Evolutionary conservation across 192 early-diverging fungal species (phyloP), one percentile per base, ranked within the genome.

Genomic region (Mortierella alpina): DNA sequence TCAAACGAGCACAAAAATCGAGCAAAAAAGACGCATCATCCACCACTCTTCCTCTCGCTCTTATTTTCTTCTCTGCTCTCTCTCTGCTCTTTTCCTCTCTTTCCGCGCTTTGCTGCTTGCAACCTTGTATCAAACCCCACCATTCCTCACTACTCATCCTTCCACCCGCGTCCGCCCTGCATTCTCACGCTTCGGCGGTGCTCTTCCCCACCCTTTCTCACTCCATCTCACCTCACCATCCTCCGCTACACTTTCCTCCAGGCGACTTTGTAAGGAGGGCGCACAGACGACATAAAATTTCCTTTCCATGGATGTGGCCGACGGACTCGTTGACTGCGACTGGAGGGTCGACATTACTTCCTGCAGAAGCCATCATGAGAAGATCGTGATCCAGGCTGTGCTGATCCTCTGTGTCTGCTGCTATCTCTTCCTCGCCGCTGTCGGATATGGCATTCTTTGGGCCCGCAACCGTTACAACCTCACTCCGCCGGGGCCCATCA

Each of bases 401-500:
- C 40, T 80, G 47, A 66, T 68, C 40, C 23, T 80, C 45, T 80
- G 77, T 4, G 65, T 80, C 14, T 80, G 69, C 39, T 80, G 51
- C 48, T 80, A 80, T 44, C 22, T 80, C 4, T 60, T 63, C 31
- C 18, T 80, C 11, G 77, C 77, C 5, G 20, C 47, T 13, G 59
- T 80, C n/a, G 77, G 77, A 20, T 80, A 72, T 47, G 64, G 68
- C 31, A 80, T 80, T 54, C 77, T 80, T 15, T 80, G 77, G 70
- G 66, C 77, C n/a, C 63, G 77, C 14, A 45, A 61, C 4, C 77
- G 70, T 0, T 72, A 80, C 44, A 71, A 59, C 17, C 77, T 80
- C 54, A 80, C 54, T 51, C 77, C 77, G 12, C 59, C 70, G 6
- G 77, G 77, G 12, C 77, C 77, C 48, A 72, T 67, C 20, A 80